Percentiles rank a stretch among this genome's conserved stretches.
These are phyloP conservation scores for Halteria grandinella DNA, from an alignment of 73 alveolate species.

Conservation along the genomic window DNA sequence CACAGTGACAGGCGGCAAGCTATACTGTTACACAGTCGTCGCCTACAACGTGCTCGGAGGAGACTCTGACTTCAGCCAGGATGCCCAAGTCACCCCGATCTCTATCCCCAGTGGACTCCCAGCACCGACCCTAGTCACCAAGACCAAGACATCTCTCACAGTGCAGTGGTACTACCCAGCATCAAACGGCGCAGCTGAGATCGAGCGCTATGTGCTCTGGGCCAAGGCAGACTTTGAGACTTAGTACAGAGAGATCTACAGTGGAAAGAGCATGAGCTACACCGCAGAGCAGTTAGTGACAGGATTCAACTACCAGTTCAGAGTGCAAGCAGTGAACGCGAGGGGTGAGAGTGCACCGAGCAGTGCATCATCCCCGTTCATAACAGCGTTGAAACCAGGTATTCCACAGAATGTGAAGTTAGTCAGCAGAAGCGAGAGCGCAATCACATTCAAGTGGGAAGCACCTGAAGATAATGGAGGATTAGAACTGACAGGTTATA, in stretches of 20 bases:
- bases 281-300: constrained; percentile 9
- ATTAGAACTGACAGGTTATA: constrained; percentile 60
- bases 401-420: constrained; percentile 34
- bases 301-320: constrained; percentile 63
- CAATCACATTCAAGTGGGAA: constrained; percentile 69
- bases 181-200: constrained; percentile 51
- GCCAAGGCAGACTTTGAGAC: constrained; percentile 60
- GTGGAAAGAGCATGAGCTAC: constrained; percentile 38
- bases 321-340: constrained; percentile 60
- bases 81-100: constrained; percentile 51
- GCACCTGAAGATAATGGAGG: constrained; percentile 77
- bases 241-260: constrained; percentile 28
- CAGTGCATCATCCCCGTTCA: constrained; percentile 33
- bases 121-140: constrained; percentile 63
- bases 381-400: constrained; percentile 52
- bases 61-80: constrained; percentile 52
- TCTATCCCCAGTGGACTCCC: constrained; percentile 58
- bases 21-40: constrained; percentile 62
- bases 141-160: constrained; percentile 35
- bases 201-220: constrained; percentile 54
- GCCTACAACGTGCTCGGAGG: constrained; percentile 73
- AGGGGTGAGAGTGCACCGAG: constrained; percentile 53
- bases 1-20: constrained; percentile 56
- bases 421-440: constrained; percentile 43
- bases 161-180: constrained; percentile 67